Percentiles rank a stretch among this genome's conserved stretches.
Conservation (phyloP, 2,329 filamentous ascomycete genomes). For the Xylariaceae sp. region DNA sequence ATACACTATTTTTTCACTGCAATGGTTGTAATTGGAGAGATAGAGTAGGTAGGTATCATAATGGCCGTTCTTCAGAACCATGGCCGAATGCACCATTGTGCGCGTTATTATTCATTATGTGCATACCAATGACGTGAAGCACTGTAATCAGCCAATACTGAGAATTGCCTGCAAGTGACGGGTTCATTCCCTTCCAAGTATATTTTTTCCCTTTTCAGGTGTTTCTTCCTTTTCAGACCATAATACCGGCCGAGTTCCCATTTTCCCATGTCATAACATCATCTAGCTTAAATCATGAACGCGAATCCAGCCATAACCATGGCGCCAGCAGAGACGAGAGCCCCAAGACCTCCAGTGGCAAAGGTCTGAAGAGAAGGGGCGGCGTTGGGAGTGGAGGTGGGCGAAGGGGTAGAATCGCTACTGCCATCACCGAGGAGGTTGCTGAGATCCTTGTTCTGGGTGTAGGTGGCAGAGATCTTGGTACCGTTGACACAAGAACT, state of each 20-base stretch:
- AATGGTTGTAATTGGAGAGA: no score
- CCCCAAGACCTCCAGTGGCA: slow-evolving; percentile 14
- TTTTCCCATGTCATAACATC: not conserved
- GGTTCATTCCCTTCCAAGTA: no score
- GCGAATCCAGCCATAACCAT: slow-evolving; percentile 22
- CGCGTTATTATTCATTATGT: no score
- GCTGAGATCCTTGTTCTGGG: slow-evolving; percentile 29
- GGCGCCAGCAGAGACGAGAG: slow-evolving; percentile 16
- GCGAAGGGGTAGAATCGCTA: slow-evolving; percentile 2
- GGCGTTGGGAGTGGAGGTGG: slow-evolving; percentile 18
- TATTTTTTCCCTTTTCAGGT: not conserved
- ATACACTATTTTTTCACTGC: no score
- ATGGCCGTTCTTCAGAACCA: no score
- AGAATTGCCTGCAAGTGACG: no score
- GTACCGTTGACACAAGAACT: slow-evolving; percentile 37
- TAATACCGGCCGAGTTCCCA: not conserved
- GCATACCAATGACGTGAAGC: no score
- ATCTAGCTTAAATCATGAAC: slow-evolving; percentile 18
- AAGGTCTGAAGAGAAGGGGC: slow-evolving; percentile 19
- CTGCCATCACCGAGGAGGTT: slow-evolving; percentile 20
- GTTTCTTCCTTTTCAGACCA: not conserved
- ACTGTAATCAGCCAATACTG: no score
- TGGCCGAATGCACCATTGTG: no score
- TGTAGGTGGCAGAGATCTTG: slow-evolving; percentile 31
- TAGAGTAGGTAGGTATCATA: no score